Conservation (phyloP, 805 yeast genomes). For the Barnettozyma sucrosica region DNA sequence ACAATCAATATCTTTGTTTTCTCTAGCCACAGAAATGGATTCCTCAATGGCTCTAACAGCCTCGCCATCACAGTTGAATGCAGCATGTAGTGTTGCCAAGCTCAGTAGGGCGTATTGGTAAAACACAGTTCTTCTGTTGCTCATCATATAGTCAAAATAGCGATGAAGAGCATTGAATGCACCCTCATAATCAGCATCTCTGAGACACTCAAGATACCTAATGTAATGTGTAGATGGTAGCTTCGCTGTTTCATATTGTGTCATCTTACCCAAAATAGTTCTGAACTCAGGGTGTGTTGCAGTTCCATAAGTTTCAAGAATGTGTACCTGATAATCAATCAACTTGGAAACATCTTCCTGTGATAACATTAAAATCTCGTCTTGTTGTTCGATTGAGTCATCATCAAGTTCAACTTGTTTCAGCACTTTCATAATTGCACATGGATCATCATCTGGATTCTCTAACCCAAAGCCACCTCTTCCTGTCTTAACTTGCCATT, state of each 20-base stretch:
- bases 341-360: conserved; percentile 45
- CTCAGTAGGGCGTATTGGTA: conserved; percentile 76
- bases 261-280: conserved; percentile 39
- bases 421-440: conserved; percentile 14
- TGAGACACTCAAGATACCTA: conserved; percentile 53
- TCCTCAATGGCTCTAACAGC: conserved; percentile 80
- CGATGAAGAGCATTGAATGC: conserved; percentile 50
- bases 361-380: conserved; percentile 35
- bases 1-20: conserved; percentile 57
- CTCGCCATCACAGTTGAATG: conserved; percentile 50
- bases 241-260: conserved; percentile 38
- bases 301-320: conserved; percentile 47
- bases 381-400: conserved; percentile 2
- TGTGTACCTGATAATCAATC: conserved; percentile 46
- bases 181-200: conserved; percentile 51
- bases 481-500: conserved; percentile 24
- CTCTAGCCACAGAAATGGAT: conserved; percentile 83
- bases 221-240: conserved; percentile 50
- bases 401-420: conserved; percentile 3
- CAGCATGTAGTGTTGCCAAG: conserved; percentile 64
- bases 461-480: neutral
- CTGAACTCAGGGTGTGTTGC: conserved; percentile 41
- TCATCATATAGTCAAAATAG: conserved; percentile 74
- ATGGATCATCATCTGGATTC: conserved; percentile 17
- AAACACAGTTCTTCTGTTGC: conserved; percentile 53